Conservation (phyloP, 2,329 filamentous ascomycete species). For the Kalaharituber pfeilii region DNA sequence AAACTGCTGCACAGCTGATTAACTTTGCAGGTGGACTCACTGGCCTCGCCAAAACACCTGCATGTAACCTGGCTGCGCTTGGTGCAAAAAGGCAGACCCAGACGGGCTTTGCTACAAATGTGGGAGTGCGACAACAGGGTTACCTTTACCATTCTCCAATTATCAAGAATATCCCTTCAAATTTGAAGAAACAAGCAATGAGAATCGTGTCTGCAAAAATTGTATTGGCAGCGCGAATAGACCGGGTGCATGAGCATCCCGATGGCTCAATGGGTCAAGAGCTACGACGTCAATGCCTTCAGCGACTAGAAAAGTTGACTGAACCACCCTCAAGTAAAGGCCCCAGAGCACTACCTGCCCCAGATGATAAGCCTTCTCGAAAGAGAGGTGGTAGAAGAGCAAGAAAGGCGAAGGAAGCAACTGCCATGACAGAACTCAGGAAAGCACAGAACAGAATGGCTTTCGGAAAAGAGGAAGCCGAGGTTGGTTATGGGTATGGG, state of each 20-base stretch:
- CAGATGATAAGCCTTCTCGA: constrained; percentile 83
- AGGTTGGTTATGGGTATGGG: constrained; percentile 76
- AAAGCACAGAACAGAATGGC: constrained; percentile 94
- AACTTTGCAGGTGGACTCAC: constrained; percentile 81
- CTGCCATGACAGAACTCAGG: constrained; percentile 87
- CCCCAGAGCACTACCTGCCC: constrained; percentile 67
- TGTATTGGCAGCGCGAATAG: constrained; percentile 79
- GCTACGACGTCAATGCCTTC: constrained; percentile 63
- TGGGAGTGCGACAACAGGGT: constrained; percentile 76
- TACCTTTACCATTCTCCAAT: constrained; percentile 86
- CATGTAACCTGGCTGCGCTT: constrained; percentile 80
- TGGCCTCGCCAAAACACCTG: constrained; percentile 75
- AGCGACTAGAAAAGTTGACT: constrained; percentile 79
- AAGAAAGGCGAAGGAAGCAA: constrained; percentile 87
- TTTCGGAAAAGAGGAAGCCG: constrained; percentile 87
- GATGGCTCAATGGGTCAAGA: constrained; percentile 72
- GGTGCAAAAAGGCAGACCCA: constrained; percentile 75
- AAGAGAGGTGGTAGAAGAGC: constrained; percentile 84
- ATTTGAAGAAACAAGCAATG: constrained; percentile 84
- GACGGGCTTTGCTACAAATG: constrained; percentile 77
- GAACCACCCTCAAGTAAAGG: constrained; percentile 84
- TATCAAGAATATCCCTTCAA: constrained; percentile 64
- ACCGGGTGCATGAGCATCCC: constrained; percentile 62
- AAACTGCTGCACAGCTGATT: constrained; percentile 90
- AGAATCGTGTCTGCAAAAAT: constrained; percentile 87